phyloP scores from a whole-genome alignment of 768 basidiomycete species.

The Serendipita sp. region DNA sequence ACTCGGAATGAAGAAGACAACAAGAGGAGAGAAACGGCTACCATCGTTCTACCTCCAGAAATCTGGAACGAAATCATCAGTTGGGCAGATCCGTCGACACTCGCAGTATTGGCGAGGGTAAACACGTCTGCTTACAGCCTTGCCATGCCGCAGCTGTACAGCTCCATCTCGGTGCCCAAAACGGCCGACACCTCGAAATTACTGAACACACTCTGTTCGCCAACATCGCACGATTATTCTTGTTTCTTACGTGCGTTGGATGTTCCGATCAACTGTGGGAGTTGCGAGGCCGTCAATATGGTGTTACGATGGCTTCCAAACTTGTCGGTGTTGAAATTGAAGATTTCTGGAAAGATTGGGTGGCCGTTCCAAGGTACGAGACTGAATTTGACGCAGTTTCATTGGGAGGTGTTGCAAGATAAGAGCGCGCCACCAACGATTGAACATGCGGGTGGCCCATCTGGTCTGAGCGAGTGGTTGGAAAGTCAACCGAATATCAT shows the following conservation, averaged over 20 bases:
- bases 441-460: background rate
- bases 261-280: background rate
- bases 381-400: background rate
- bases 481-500: background rate
- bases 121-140: background rate
- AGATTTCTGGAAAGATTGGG: background rate
- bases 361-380: background rate
- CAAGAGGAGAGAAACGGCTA: background rate
- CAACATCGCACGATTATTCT: background rate
- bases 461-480: background rate
- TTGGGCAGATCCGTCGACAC: background rate
- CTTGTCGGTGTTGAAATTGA: background rate
- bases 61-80: background rate
- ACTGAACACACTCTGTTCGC: background rate
- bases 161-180: background rate
- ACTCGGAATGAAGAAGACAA: too few species aligned
- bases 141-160: constrained; percentile 1
- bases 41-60: background rate
- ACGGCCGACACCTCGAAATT: background rate
- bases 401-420: constrained; percentile 1
- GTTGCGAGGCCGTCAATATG: background rate
- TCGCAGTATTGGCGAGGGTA: background rate
- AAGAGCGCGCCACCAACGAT: background rate
- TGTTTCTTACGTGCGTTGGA: background rate
- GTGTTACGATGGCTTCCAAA: background rate